phyloP scores from a whole-genome alignment of 768 basidiomycete genomes.

The Lactarius vividus region DNA sequence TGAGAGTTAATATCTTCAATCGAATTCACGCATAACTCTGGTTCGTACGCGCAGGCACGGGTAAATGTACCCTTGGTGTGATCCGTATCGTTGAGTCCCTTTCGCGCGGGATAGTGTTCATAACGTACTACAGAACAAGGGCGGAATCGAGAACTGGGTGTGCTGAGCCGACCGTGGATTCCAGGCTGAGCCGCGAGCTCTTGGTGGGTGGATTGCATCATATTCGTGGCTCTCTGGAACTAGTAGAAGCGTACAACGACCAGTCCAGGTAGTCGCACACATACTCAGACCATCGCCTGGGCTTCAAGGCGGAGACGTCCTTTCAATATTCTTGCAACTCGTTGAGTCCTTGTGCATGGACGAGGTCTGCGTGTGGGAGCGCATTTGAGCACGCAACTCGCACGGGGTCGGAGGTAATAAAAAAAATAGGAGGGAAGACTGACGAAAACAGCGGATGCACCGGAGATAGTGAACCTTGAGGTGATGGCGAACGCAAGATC shows the following conservation, averaged over 20 bases:
- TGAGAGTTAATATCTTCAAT: not conserved
- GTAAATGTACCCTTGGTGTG: not conserved
- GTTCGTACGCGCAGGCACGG: not conserved
- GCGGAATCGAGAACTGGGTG: too few species aligned
- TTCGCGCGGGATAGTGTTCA: too few species aligned
- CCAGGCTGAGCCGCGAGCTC: not conserved
- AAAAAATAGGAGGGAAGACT: too few species aligned
- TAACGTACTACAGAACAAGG: too few species aligned
- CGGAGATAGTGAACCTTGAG: slow-evolving; percentile 21
- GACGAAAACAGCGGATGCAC: not conserved
- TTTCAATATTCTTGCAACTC: not conserved
- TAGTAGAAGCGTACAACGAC: not conserved
- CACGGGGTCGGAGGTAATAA: not conserved
- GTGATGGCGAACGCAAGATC: slow-evolving; percentile 9
- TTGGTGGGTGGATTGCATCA: not conserved
- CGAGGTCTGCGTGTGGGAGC: not conserved
- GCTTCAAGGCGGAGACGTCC: not conserved
- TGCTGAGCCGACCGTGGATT: too few species aligned
- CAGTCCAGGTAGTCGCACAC: not conserved
- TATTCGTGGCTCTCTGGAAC: not conserved
- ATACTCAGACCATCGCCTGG: not conserved
- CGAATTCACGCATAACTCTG: not conserved
- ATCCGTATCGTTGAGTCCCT: not conserved
- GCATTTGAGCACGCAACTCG: not conserved
- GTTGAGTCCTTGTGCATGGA: not conserved